These are phyloP conservation scores for Epicoccum sorghinum DNA, from an alignment of 2,329 filamentous ascomycete genomes.

Conservation along the genomic window DNA sequence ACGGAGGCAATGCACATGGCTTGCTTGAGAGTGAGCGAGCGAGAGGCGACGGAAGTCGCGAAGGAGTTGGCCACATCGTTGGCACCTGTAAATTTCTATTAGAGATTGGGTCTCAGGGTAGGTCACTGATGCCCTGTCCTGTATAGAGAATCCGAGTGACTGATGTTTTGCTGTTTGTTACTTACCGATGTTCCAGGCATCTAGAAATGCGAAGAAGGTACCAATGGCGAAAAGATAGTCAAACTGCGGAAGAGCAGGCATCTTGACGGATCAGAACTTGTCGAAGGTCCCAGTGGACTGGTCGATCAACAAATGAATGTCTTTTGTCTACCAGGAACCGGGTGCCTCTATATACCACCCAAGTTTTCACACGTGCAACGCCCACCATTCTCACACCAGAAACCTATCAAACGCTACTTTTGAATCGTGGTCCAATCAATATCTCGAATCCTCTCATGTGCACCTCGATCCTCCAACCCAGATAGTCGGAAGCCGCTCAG, in stretches of 20 bases:
- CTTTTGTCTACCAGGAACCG: conserved; percentile 2
- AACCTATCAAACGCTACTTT: conserved; percentile 15
- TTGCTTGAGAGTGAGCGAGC: conserved; percentile 56
- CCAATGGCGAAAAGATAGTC: conserved; percentile 69
- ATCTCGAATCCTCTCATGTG: conserved; percentile 22
- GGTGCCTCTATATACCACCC: conserved; percentile 23
- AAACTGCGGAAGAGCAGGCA: conserved; percentile 57
- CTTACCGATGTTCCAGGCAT: conserved; percentile 69
- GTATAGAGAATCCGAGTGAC: not conserved
- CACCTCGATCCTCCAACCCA: conserved; percentile 4
- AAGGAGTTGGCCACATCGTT: conserved; percentile 60
- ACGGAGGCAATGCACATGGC: conserved; percentile 53
- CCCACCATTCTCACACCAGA: conserved; percentile 3
- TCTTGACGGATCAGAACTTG: conserved; percentile 23
- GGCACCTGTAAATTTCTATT: conserved; percentile 44
- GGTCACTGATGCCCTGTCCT: not conserved
- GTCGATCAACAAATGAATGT: conserved; percentile 16
- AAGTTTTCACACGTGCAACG: not conserved
- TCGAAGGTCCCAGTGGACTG: conserved; percentile 16
- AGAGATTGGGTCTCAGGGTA: not conserved
- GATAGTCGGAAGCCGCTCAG: conserved; percentile 7
- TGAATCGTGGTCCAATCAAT: conserved; percentile 19
- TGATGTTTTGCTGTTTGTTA: not conserved
- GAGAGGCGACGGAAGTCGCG: conserved; percentile 55
- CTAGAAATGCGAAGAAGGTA: conserved; percentile 69